Evolutionary conservation across 345 rosid genomes (phyloP), one percentile per base, ranked within the genome.

Genomic region (Eucalyptus regnans): DNA sequence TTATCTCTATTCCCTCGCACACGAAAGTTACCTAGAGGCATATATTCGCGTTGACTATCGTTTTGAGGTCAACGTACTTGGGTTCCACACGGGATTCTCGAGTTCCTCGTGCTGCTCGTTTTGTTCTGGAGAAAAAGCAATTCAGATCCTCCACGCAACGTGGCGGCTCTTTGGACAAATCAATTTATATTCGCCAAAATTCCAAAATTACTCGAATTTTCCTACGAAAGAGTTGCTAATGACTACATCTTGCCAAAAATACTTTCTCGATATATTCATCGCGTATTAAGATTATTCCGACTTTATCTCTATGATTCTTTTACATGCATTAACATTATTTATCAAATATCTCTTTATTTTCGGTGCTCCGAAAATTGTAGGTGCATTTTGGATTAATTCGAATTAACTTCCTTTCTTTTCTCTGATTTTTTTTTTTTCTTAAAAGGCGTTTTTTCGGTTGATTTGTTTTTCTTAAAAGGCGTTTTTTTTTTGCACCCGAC

Each of bases 201-300:
- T 18, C 20, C 25, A 1, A 3, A 5, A 68, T 5, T 17, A 7
- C 80, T 68, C 11, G 7, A 68, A 33, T 22, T 56, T 56, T 56
- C 27, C 29, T 2, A 16, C 0, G 23, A 31, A 15, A 16, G 22
- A 16, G 12, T 68, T 17, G 33, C 17, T 11, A 15, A n/a, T n/a
- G 3, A 64, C n/a, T 16, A n/a, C 76, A 4, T 64, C 3, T 7
- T 4, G 20, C 15, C 10, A 16, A 4, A 64, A 64, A 64, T 64
- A n/a, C 9, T 31, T n/a, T 64, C 17, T 7, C 0, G 4, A 14
- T 64, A 0, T 2, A 13, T 29, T 62, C 15, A 0, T 68, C 2
- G 1, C 1, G 0, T 5, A 0, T 8, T 33, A 17, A 33, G 44
- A 33, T 33, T 68, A 68, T 68, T 71, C 2, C 0, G 1, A 37